Conservation (phyloP, 2,329 filamentous ascomycete genomes). For the Curvularia verruculosa region DNA sequence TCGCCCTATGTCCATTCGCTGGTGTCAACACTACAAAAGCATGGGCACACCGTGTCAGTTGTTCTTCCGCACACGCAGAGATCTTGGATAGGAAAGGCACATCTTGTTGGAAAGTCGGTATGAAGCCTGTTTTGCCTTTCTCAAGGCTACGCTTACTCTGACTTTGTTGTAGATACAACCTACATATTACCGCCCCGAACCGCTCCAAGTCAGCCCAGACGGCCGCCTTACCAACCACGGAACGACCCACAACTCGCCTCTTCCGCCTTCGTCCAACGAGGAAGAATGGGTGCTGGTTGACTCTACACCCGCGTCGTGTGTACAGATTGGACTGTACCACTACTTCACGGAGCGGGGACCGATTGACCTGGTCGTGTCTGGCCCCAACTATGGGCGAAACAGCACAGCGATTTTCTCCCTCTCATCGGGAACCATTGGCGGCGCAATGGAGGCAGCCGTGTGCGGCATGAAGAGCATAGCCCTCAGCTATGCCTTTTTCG, state of each 20-base stretch:
- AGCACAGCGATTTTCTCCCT: slow-evolving; percentile 58
- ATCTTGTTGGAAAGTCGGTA: slow-evolving; percentile 84
- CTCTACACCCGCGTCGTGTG: slow-evolving; percentile 57
- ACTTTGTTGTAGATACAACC: slow-evolving; percentile 63
- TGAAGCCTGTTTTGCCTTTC: background rate
- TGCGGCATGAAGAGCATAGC: slow-evolving; percentile 69
- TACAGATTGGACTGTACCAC: slow-evolving; percentile 56
- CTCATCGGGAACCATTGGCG: slow-evolving; percentile 57
- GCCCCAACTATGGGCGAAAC: slow-evolving; percentile 59
- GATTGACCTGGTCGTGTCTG: slow-evolving; percentile 57
- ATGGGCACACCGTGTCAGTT: slow-evolving; percentile 88
- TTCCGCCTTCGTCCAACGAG: slow-evolving; percentile 40
- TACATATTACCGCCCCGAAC: slow-evolving; percentile 76
- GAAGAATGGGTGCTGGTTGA: slow-evolving; percentile 59
- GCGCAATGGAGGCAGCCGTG: slow-evolving; percentile 57
- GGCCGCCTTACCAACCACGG: slow-evolving; percentile 48
- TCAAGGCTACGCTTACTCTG: background rate
- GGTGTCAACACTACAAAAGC: slow-evolving; percentile 57
- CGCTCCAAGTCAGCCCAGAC: slow-evolving; percentile 53
- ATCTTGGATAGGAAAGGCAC: slow-evolving; percentile 98
- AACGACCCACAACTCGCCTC: slow-evolving; percentile 41
- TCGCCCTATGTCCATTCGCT: slow-evolving; percentile 58
- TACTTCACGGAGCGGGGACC: slow-evolving; percentile 53
- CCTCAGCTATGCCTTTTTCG: slow-evolving; percentile 88
- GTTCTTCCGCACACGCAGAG: slow-evolving; percentile 89